These are phyloP conservation scores for Cyberlindnera subsufficiens DNA, from an alignment of 805 yeast genomes.

Conservation along the genomic window DNA sequence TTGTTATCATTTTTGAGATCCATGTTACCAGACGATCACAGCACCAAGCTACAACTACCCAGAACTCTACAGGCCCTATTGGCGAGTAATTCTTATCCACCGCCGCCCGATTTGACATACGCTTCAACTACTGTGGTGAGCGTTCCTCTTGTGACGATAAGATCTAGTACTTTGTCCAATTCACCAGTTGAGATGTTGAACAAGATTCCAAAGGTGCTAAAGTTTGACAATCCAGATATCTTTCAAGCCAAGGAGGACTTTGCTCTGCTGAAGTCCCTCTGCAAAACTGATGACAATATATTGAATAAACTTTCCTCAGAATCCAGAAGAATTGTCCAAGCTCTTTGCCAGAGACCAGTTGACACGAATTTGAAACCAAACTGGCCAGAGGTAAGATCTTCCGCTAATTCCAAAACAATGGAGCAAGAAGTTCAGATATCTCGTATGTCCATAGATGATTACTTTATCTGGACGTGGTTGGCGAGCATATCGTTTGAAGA, in stretches of 20 bases:
- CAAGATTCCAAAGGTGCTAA: slow-evolving; percentile 50
- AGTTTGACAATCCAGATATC: slow-evolving; percentile 62
- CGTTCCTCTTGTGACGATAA: slow-evolving; percentile 59
- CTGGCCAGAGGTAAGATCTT: slow-evolving; percentile 29
- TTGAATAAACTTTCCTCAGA: slow-evolving; percentile 66
- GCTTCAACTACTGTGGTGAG: slow-evolving; percentile 35
- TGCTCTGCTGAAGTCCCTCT: slow-evolving; percentile 65
- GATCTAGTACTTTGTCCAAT: slow-evolving; percentile 32
- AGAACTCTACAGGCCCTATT: slow-evolving; percentile 58
- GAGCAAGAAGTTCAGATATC: slow-evolving; percentile 33
- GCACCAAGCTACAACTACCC: slow-evolving; percentile 52
- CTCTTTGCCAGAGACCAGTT: slow-evolving; percentile 30
- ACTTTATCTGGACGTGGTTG: slow-evolving; percentile 89
- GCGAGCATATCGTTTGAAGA: slow-evolving; percentile 72
- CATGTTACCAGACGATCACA: slow-evolving; percentile 63
- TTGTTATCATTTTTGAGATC: slow-evolving; percentile 72
- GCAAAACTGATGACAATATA: slow-evolving; percentile 50
- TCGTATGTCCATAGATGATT: slow-evolving; percentile 74
- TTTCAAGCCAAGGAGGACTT: slow-evolving; percentile 76
- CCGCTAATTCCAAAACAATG: slow-evolving; percentile 22
- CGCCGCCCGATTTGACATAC: slow-evolving; percentile 48
- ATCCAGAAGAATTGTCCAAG: slow-evolving; percentile 50
- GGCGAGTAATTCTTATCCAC: slow-evolving; percentile 72
- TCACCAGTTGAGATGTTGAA: slow-evolving; percentile 55
- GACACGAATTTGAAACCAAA: slow-evolving; percentile 33